Base-by-base conservation (phyloP, 2,329 filamentous ascomycete genomes). In the Alternaria novae-zelandiae region DNA sequence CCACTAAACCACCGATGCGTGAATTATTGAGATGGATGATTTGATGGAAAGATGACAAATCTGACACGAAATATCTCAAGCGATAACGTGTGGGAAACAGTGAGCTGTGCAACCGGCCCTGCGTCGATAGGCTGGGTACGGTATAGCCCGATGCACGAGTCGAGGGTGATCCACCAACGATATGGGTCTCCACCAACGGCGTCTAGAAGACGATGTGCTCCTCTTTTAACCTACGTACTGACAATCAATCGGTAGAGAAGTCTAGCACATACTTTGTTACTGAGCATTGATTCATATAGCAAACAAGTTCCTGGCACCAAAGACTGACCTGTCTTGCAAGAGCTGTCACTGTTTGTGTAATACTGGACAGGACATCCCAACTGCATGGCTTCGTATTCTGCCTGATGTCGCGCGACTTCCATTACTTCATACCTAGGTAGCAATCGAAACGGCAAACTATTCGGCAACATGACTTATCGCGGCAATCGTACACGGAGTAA, bases 1-100 rank as follows among this genome's bases (percentile, higher is more conserved):
- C 69, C 69, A 71, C 69, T 71, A 71, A 71, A 71, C 69, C 68
- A 70, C 68, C 68, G 68, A 70, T 70, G 68, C 68, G 12, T n/a
- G 17, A 25, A n/a, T 25, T 12, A 9, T 2, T 53, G 20, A 41
- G 20, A 25, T 17, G 5, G 20, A 9, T 53, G 49, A 41, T 41
- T 36, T 41, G 49, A 41, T 41, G 30, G 5, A 53, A 5, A 23
- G 3, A 1, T 0, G 12, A 4, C 2, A 4, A 10, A 21, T 5
- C 7, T 8, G 23, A 8, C n/a, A n/a, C n/a, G n/a, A 25, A 7
- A 25, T 25, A 25, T 8, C 6, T 1, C 23, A 25, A 25, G 7
- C 7, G 6, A 25, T 8, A 8, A 25, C 7, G 23, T 8, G 23
- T 8, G 23, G 7, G 0, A 25, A 8, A 8, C 23, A 28, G 26